Evolutionary conservation across 495 filamentous ascomycete genomes (phyloP).

Genomic region (Aspergillus bertholletiae): DNA sequence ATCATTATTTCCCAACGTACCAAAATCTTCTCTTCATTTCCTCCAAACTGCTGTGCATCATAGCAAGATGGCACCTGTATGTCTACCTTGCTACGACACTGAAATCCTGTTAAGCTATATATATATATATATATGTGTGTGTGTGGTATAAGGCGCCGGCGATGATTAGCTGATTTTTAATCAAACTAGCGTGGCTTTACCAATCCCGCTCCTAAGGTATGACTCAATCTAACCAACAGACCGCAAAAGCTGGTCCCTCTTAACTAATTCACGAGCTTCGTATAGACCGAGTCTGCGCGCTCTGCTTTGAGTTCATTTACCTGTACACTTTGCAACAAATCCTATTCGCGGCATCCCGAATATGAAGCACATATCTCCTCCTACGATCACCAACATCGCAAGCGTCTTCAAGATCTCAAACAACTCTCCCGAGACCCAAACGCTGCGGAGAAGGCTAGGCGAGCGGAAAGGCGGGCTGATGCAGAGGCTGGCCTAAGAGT

Average conservation of each 20-base stretch:
- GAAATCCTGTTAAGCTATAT: neutral
- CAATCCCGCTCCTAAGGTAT: constrained; percentile 51
- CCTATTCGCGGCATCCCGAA: constrained; percentile 58
- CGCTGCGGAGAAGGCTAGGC: constrained; percentile 58
- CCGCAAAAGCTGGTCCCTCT: neutral
- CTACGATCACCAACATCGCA: constrained; percentile 62
- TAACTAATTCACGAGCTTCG: neutral
- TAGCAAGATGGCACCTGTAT: constrained; percentile 17
- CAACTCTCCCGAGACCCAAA: constrained; percentile 56
- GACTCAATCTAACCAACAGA: neutral
- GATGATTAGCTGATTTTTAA: neutral
- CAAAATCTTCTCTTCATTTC: neutral
- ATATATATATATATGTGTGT: neutral
- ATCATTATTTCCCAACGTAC: no score
- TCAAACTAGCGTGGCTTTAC: constrained; percentile 38
- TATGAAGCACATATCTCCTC: constrained; percentile 60
- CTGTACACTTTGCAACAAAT: constrained; percentile 62
- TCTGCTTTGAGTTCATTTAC: constrained; percentile 88
- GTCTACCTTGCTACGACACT: neutral
- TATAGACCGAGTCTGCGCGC: constrained; percentile 76
- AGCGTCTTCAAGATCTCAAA: constrained; percentile 61
- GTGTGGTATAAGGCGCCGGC: no score
- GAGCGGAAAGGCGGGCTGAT: constrained; percentile 69
- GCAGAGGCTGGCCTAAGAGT: constrained; percentile 44
- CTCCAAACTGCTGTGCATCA: neutral